Evolutionary conservation across 2,329 filamentous ascomycete genomes (phyloP).

Genomic region (Coleophoma eucalyptorum): DNA sequence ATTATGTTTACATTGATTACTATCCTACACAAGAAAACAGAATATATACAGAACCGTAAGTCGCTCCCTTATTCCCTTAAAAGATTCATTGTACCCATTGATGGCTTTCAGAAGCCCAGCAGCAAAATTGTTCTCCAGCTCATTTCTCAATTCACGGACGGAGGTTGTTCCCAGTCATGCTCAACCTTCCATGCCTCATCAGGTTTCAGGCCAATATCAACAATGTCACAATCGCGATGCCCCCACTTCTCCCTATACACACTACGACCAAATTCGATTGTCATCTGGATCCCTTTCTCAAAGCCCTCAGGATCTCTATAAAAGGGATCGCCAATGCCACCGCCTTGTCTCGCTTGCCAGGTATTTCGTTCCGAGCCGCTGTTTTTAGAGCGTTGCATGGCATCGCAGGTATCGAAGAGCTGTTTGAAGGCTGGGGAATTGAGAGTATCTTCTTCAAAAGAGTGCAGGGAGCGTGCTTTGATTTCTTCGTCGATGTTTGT

Average conservation of each 20-base stretch:
- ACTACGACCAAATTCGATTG: conserved; percentile 40
- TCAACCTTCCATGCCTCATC: conserved; percentile 44
- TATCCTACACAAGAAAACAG: too few species aligned
- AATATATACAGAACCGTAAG: too few species aligned
- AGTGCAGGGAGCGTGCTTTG: neutral
- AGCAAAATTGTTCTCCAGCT: too few species aligned
- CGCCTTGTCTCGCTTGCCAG: conserved; percentile 48
- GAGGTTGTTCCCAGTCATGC: conserved; percentile 29
- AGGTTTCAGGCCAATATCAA: conserved; percentile 30
- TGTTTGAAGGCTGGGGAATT: conserved; percentile 20
- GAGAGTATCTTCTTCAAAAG: conserved; percentile 19
- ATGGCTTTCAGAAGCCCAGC: too few species aligned
- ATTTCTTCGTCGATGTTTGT: neutral
- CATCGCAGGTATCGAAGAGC: conserved; percentile 24
- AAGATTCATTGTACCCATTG: too few species aligned
- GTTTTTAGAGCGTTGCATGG: conserved; percentile 26
- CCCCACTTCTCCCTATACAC: conserved; percentile 42
- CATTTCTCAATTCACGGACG: too few species aligned
- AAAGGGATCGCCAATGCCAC: conserved; percentile 49
- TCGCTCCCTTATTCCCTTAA: too few species aligned
- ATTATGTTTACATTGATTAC: too few species aligned
- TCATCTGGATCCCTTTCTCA: conserved; percentile 36
- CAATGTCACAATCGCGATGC: conserved; percentile 37
- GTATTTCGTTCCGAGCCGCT: conserved; percentile 36
- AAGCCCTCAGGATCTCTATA: conserved; percentile 45